A percentile compares a stretch with the other conserved stretches of the same genome.
Evolutionary conservation across 2,329 filamentous ascomycete genomes (phyloP).

Genomic region (Aspergillus tubingensis): DNA sequence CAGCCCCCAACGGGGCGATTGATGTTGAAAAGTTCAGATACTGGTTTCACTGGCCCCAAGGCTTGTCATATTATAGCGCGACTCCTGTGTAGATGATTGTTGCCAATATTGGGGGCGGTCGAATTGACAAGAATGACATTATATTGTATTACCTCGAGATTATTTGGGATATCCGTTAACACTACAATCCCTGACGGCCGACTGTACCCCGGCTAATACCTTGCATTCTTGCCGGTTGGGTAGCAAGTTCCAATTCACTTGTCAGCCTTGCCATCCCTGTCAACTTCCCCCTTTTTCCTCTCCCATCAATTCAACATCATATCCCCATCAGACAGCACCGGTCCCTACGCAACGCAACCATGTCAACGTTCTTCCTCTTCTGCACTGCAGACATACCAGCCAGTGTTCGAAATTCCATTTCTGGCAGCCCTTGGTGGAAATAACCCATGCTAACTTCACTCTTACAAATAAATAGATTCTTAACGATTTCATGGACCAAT

Average conservation of each 20-base stretch:
- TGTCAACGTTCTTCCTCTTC: background rate
- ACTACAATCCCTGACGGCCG: background rate
- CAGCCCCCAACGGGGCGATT: background rate
- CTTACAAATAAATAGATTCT: background rate
- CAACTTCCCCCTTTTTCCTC: background rate
- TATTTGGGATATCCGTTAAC: no score
- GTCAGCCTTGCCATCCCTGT: background rate
- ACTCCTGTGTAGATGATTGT: no score
- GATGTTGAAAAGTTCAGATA: no score
- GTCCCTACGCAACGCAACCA: background rate
- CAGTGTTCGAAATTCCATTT: background rate
- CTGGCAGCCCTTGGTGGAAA: no score
- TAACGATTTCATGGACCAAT: background rate
- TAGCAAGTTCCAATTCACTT: background rate
- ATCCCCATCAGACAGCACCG: background rate
- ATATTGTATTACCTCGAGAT: no score
- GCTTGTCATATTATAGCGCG: no score
- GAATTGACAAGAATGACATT: background rate
- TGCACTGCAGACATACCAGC: background rate
- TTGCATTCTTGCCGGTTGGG: background rate
- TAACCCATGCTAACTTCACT: background rate
- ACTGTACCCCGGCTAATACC: background rate
- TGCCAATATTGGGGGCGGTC: background rate
- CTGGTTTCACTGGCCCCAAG: no score
- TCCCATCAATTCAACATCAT: background rate